Evolutionary conservation across 495 filamentous ascomycete genomes (phyloP).

Genomic region (Lophiotrema nucula): DNA sequence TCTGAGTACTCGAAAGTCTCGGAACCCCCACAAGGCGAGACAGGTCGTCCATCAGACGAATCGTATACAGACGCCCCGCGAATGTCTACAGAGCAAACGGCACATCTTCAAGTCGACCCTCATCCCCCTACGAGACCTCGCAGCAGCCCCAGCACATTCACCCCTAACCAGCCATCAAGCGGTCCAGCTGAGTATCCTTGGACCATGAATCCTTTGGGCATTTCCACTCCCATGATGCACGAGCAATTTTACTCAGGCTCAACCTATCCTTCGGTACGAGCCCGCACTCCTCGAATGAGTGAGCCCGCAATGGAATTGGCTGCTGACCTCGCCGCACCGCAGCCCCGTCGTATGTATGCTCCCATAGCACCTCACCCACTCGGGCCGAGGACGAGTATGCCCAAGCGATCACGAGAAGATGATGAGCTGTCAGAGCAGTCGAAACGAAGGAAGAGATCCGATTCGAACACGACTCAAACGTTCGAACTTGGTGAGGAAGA

Average conservation of each 20-base stretch:
- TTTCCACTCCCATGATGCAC: constrained; percentile 34
- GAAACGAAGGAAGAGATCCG: constrained; percentile 37
- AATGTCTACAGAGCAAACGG: constrained; percentile 7
- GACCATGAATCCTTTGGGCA: constrained; percentile 39
- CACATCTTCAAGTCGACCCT: constrained; percentile 26
- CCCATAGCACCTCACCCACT: constrained; percentile 39
- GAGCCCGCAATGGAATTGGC: constrained; percentile 30
- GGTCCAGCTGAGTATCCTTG: constrained; percentile 34
- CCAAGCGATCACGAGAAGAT: constrained; percentile 38
- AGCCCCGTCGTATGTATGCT: constrained; percentile 38
- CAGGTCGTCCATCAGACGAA: constrained; percentile 1
- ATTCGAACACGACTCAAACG: constrained; percentile 31
- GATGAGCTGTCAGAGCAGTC: constrained; percentile 31
- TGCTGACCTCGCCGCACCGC: constrained; percentile 34
- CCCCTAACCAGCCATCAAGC: constrained; percentile 28
- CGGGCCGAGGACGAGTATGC: constrained; percentile 19
- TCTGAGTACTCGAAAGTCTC: constrained; percentile 25
- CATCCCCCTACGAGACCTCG: constrained; percentile 34
- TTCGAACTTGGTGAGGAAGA: constrained; percentile 60
- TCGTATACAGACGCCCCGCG: constrained; percentile 6
- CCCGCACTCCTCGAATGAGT: constrained; percentile 29
- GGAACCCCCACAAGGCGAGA: constrained; percentile 11
- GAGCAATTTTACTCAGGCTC: constrained; percentile 32
- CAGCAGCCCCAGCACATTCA: constrained; percentile 43
- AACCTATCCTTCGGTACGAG: constrained; percentile 20